These are phyloP conservation scores for Globisporangium abappressorium DNA, from an alignment of 352 stramenopile genomes.

Conservation along the genomic window DNA sequence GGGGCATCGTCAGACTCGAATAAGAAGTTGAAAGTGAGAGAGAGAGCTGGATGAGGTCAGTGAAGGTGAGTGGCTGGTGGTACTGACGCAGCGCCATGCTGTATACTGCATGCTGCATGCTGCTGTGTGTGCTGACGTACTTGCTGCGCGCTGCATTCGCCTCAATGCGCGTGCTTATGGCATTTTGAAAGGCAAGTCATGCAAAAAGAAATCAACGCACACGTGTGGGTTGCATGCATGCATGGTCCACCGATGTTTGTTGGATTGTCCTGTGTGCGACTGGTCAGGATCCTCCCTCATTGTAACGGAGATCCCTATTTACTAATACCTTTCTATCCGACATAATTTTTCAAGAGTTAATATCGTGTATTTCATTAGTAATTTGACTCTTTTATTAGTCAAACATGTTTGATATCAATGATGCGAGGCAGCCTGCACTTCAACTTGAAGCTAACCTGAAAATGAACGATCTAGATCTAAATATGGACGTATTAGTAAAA, in stretches of 20 bases:
- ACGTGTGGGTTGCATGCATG: too few species aligned
- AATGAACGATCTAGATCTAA: not conserved
- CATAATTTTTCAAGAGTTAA: not conserved
- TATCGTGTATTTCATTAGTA: too few species aligned
- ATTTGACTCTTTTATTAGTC: too few species aligned
- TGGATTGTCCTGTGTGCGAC: not conserved
- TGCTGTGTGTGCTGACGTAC: not conserved
- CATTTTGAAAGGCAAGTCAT: not conserved
- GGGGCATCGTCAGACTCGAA: not conserved
- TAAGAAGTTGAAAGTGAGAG: not conserved
- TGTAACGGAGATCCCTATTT: not conserved
- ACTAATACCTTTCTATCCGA: not conserved
- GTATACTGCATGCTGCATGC: not conserved
- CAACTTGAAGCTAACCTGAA: not conserved
- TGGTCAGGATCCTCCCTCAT: not conserved
- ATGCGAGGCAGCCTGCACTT: not conserved
- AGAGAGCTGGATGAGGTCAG: not conserved
- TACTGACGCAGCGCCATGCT: not conserved
- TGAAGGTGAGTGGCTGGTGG: not conserved
- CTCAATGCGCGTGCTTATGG: not conserved
- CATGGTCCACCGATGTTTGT: not conserved
- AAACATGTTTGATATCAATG: not conserved
- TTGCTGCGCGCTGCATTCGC: not conserved
- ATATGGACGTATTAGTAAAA: not conserved
- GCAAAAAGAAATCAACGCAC: too few species aligned